Base-by-base conservation (phyloP, 371 early-diverging fungal genomes). In the Apophysomyces trapeziformis region DNA sequence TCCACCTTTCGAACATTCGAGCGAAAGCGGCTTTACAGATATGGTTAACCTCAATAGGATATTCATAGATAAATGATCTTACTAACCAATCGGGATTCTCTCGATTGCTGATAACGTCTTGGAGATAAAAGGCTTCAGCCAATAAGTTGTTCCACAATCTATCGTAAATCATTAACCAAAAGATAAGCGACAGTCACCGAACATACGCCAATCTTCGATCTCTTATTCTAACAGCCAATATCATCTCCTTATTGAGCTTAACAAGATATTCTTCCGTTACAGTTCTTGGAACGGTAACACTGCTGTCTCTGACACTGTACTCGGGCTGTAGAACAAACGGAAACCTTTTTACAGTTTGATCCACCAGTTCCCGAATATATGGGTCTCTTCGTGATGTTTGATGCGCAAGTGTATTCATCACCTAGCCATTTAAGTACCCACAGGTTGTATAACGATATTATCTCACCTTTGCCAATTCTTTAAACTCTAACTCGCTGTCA, bases 401-500 rank as follows among this genome's bases (percentile, higher is more conserved):
- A 26, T 74, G 73, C 0, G 78, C 68, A 44, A 80, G 66, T 5
- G 65, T 65, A 61, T 78, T 74, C 70, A 80, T 80, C 1, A 67
- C 77, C 74, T 78, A 54, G 35, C 39, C 38, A 32, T 38, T 54
- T 50, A 45, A 35, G 18, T 57, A 44, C 39, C 37, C 32, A 43
- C n/a, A 32, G 41, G 6, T 32, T 35, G 2, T 41, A 45, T 16
- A 58, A 7, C 7, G 35, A 14, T 14, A 32, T 2, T 16, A 61
- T 45, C 68, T 68, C 73, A 89, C 91, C 72, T 88, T 84, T 6
- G 89, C 90, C 13, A 90, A 76, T 11, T 89, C 87, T 41, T 84
- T 83, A 26, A 90, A 82, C 63, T 92, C 92, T 5, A 88, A 74
- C 64, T 92, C 92, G 6, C 91, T 85, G 70, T 92, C 92, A 58